phyloP scores from a whole-genome alignment of 2,329 filamentous ascomycete species.

The Colletotrichum phormii region DNA sequence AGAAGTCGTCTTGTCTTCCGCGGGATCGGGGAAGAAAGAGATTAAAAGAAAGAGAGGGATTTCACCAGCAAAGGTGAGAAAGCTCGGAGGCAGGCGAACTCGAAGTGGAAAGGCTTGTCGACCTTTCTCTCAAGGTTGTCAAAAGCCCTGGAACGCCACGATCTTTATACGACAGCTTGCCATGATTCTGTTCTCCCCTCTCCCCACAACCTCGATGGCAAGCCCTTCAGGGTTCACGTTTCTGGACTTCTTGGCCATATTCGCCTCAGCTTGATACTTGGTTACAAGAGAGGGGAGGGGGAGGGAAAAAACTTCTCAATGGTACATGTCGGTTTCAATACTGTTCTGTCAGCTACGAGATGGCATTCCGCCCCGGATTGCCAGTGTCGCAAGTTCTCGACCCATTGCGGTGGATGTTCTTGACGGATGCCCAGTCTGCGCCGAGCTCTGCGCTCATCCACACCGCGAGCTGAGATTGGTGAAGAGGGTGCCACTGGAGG shows the following conservation, averaged over 20 bases:
- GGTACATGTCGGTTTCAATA: not conserved
- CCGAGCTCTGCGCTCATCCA: conserved; percentile 29
- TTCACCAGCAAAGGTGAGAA: conserved; percentile 1
- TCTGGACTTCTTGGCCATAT: not conserved
- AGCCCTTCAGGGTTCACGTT: not conserved
- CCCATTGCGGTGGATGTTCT: conserved; percentile 23
- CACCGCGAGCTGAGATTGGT: conserved; percentile 21
- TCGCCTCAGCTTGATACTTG: conserved; percentile 4
- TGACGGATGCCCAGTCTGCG: conserved; percentile 35
- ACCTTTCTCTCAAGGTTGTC: conserved; percentile 3
- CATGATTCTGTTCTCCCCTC: not conserved
- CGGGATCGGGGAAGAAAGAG: not conserved
- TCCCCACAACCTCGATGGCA: not conserved
- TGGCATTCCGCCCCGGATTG: not conserved
- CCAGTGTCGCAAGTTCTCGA: not conserved
- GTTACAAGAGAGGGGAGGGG: not conserved
- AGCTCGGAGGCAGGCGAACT: not conserved
- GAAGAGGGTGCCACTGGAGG: conserved; percentile 11
- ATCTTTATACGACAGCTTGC: conserved; percentile 24
- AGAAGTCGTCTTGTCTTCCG: too few relatives aligned
- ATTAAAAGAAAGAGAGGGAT: too few relatives aligned
- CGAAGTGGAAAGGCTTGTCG: conserved; percentile 6
- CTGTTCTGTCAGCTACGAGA: not conserved
- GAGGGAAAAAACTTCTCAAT: not conserved
- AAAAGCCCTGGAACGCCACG: conserved; percentile 14